Conservation (phyloP, 2,329 filamentous ascomycete genomes). For the Hymenoscyphus scutula region DNA sequence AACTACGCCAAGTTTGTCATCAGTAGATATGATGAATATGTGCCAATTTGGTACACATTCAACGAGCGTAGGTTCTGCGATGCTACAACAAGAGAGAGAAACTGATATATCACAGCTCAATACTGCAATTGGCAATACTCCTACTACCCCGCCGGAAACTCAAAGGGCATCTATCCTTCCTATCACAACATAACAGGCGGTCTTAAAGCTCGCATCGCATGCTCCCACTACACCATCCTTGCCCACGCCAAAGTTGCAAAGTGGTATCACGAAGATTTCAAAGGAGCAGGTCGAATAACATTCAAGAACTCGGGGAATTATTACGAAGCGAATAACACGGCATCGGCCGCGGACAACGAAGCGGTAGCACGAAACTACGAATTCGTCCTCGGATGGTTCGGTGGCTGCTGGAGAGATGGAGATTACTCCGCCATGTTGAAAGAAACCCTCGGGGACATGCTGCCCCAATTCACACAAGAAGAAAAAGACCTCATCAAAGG, state of each 20-base stretch:
- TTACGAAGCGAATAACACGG: constrained; percentile 45
- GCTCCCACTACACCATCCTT: constrained; percentile 46
- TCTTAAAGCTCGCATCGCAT: constrained; percentile 41
- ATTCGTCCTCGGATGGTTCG: constrained; percentile 48
- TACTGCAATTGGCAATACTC: constrained; percentile 50
- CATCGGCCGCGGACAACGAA: constrained; percentile 28
- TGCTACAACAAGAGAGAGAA: neutral
- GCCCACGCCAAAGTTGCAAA: constrained; percentile 49
- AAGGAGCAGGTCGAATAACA: constrained; percentile 48
- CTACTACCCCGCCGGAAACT: constrained; percentile 42
- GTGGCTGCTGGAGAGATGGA: constrained; percentile 45
- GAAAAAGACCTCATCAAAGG: constrained; percentile 50
- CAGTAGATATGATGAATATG: constrained; percentile 50
- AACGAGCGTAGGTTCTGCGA: constrained; percentile 46
- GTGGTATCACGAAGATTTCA: constrained; percentile 54
- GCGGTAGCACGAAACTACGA: constrained; percentile 39
- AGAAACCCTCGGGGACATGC: constrained; percentile 43
- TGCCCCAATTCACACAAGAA: constrained; percentile 44
- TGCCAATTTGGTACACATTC: constrained; percentile 53
- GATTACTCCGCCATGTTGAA: constrained; percentile 50
- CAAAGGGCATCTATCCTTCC: constrained; percentile 42
- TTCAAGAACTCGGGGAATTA: constrained; percentile 46
- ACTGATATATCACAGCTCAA: constrained; percentile 31
- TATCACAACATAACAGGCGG: constrained; percentile 44
- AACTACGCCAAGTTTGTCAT: constrained; percentile 53